Evolutionary conservation across 768 basidiomycete species (phyloP), one percentile per base, ranked within the genome.

Genomic region (Leccinum fibrillosum): DNA sequence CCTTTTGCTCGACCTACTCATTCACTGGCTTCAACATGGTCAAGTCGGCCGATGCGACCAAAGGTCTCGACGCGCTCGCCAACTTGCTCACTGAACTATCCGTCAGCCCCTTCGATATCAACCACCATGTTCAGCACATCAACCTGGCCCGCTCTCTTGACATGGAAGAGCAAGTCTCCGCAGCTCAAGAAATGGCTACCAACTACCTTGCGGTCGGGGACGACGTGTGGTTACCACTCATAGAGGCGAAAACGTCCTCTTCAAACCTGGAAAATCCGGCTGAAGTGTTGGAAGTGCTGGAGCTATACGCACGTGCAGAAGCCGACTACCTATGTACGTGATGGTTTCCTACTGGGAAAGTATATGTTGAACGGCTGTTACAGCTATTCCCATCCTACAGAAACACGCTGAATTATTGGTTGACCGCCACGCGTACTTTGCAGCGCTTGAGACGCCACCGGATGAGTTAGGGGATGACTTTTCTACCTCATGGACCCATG

Each of bases 261-360:
- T 76, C 78, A 2, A 76, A 88, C 61, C 55, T 87, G 21, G 75
- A 84, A n/a, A 80, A 80, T 2, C 68, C 73, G 17, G 75, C 80
- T 49, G 84, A 82, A 8, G 74, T 83, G 21, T 64, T 80, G 47
- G 83, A 84, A 48, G 66, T 92, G 42, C 70, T 91, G 57, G 76
- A 78, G 15, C 64, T 89, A 39, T 93, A 86, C 69, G 73, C 76
- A 39, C 80, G 79, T 35, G 91, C 92, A 21, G 88, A 88, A 64
- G 73, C 69, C 10, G 92, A 94, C 65, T 93, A 92, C 70, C 70
- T 93, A 35, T 93, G 92, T 93, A 70, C 66, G 90, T 79, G 30
- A 48, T 52, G 52, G 47, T 52, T 34, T 54, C n/a, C 48, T 52
- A 49, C 39, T 35, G 12, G 34, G 56, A 56, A 52, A 30, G 25